A percentile compares a stretch with the other conserved stretches of the same genome.
phyloP scores from a whole-genome alignment of 345 rosid genomes.

The Eucalyptus rudis region DNA sequence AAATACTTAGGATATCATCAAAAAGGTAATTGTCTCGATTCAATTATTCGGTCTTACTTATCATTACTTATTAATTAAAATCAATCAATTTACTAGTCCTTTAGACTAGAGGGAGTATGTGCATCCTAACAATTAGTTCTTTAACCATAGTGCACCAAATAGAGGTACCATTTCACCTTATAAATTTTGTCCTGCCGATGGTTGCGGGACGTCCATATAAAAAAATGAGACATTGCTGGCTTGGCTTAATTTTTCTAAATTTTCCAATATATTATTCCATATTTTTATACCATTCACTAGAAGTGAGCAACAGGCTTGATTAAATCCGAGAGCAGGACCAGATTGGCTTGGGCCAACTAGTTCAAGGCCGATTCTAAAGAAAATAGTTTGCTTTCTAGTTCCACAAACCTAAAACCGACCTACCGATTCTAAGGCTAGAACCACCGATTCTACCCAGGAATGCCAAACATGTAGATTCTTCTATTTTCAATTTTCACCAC shows the following conservation, averaged over 20 bases:
- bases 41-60: background rate
- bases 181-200: background rate
- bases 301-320: background rate
- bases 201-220: background rate
- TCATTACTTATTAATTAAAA: background rate
- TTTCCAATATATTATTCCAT: background rate
- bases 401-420: background rate
- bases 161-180: background rate
- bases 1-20: background rate
- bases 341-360: background rate
- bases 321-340: background rate
- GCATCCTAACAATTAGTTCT: background rate
- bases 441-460: background rate
- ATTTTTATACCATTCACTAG: background rate
- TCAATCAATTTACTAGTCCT: background rate
- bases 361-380: background rate
- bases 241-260: background rate
- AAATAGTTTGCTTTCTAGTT: background rate
- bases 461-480: background rate
- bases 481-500: background rate
- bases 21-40: background rate
- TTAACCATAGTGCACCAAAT: background rate
- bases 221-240: background rate
- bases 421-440: background rate
- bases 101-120: background rate